Evolutionary conservation across 2,329 filamentous ascomycete genomes (phyloP), one percentile per base, ranked within the genome.

Genomic region (Epichloe typhina): DNA sequence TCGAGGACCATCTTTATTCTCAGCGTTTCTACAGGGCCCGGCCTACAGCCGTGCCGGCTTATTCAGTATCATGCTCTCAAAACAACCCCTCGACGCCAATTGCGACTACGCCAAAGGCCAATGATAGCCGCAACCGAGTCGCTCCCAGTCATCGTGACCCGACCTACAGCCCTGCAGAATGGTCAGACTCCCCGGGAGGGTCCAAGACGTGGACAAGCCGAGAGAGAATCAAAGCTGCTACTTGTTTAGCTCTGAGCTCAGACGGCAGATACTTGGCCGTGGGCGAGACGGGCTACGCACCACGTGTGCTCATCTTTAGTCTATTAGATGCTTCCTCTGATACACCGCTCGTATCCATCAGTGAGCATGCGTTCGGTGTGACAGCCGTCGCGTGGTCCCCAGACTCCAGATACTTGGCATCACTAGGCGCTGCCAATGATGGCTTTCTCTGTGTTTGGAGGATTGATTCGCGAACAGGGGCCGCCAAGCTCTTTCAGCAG

Each of bases 281-380:
- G 3, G 93, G 93, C 60, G 93, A 98, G 77, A 95, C 90, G 3
- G 93, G 93, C 21, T 96, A 97, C 66, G 86, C 84, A 49, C 93
- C 93, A 5, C 79, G 93, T 49, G 88, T 98, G 21, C 74, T 97
- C 52, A 83, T 98, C 50, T 98, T 95, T 68, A 88, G 82, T 35
- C 82, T 93, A 5, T 79, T 86, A 59, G 89, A 95, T 61, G 77
- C 77, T 37, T 86, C 87, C 2, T 84, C 83, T 3, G 90, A 97
- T 60, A 77, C 77, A 1, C 93, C 93, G 2, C 73, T 96, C 6
- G 86, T 89, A 2, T 88, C 86, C 37, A 79, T 98, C 51, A 86
- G 81, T 50, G 93, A 98, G 62, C 93, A 98, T 67, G 84, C 82
- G 1, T 94, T 88, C 65, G 93, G 93, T 6, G 88, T 98, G 35